Percentiles rank a stretch among this genome's conserved stretches.
Evolutionary conservation across 2,329 filamentous ascomycete species (phyloP).

Genomic region (Monosporascus cannonballus): DNA sequence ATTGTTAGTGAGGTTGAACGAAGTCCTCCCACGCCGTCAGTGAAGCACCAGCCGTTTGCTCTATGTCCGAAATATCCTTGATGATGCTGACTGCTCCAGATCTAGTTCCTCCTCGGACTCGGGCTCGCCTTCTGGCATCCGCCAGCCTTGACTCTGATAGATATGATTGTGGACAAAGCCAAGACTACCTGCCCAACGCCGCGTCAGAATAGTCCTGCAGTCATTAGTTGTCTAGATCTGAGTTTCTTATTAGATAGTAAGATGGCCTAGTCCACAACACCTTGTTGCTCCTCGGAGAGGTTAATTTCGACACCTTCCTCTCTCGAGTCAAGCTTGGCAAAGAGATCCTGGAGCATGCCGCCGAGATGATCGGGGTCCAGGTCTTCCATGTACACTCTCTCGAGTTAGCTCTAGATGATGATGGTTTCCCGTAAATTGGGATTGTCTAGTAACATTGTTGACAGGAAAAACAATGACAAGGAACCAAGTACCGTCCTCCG

Average conservation of each 20-base stretch:
- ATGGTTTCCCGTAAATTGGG: constrained; percentile 91
- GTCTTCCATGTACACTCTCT: constrained; percentile 84
- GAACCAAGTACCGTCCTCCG: constrained; percentile 27
- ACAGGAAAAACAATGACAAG: constrained; percentile 39
- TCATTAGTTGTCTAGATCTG: constrained; percentile 54
- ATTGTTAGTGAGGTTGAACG: constrained; percentile 65
- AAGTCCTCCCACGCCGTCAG: constrained; percentile 96
- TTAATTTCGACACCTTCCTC: constrained; percentile 81
- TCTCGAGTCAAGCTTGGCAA: constrained; percentile 79
- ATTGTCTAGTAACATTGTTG: constrained; percentile 58
- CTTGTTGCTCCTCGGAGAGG: constrained; percentile 45
- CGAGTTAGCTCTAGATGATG: constrained; percentile 91
- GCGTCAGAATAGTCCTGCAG: constrained; percentile 21
- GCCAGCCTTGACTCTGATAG: too few species aligned
- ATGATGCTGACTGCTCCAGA: constrained; percentile 18
- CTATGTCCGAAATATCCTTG: constrained; percentile 63
- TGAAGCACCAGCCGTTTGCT: constrained; percentile 68
- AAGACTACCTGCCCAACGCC: too few species aligned
- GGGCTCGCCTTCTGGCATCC: too few species aligned
- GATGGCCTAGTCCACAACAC: constrained; percentile 34
- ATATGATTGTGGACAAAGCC: too few species aligned
- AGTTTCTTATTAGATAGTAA: constrained; percentile 78
- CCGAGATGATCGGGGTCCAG: constrained; percentile 67
- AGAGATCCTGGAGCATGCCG: constrained; percentile 72
- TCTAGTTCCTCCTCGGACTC: too few species aligned